Base-by-base conservation (phyloP, 805 yeast genomes). In the Ogataea nakhonphanomensis region DNA sequence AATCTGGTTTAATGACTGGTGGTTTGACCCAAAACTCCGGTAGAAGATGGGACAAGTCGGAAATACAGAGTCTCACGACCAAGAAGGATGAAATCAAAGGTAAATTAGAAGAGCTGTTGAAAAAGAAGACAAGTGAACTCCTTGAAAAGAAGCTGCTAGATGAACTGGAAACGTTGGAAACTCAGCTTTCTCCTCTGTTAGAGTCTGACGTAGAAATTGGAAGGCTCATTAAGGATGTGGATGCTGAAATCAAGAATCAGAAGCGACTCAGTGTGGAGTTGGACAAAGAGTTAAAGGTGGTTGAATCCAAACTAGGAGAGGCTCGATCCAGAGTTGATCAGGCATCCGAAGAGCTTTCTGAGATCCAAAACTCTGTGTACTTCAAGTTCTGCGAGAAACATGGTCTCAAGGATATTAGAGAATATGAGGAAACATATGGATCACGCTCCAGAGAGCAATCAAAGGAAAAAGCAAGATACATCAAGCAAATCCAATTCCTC, bases 1-100 rank as follows among this genome's bases (percentile, higher is more conserved):
- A 78, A 53, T 81, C 91, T 4, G 96, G 96, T 6, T 69, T 89
- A 26, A 87, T 93, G 95, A 84, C 97, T 7, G 97, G 97, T 59
- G 97, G 97, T 49, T 65, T 70, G 22, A 70, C 78, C 5, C 69
- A 69, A n/a, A 68, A 68, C 28, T 62, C 69, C n/a, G 68, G 71
- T 9, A 47, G 65, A 41, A 71, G 76, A 47, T 87, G 95, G 95
- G 88, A 81, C 58, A 87, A 83, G 54, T 73, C 76, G 30, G 85
- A 81, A 50, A 73, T 76, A 49, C 74, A 71, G 37, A 65, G 70
- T 15, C 66, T 89, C 48, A 71, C 65, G 41, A 68, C 64, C 20
- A 54, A 68, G 30, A 79, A 78, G 38, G 74, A 69, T 17, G 76
- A 77, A 33, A 60, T 88, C 23, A 57, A 71, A n/a, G 35, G 49